These are phyloP conservation scores for Ensete ventricosum DNA, from an alignment of 176 grass and related monocot genomes.

Conservation along the genomic window DNA sequence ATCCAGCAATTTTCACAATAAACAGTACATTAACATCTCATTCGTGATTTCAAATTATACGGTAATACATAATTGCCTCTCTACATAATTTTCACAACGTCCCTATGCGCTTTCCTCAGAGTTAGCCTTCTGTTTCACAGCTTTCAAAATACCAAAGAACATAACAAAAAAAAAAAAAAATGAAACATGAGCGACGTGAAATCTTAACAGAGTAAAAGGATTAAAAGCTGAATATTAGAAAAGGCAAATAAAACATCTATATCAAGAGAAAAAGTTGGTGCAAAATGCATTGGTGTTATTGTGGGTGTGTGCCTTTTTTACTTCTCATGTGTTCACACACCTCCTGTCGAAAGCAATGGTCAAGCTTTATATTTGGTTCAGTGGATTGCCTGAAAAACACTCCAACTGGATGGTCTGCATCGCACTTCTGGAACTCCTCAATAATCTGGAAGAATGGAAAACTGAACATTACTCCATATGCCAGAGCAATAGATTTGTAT, in stretches of 20 bases:
- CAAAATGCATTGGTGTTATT: not conserved
- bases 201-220: not conserved
- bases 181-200: not conserved
- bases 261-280: not conserved
- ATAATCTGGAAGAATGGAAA: constrained; percentile 44
- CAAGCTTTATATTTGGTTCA: constrained; percentile 89
- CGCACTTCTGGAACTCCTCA: constrained; percentile 81
- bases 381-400: constrained; percentile 92
- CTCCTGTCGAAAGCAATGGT: constrained; percentile 69
- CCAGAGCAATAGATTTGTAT: not conserved
- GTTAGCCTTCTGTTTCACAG: constrained; percentile 78
- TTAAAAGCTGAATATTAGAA: too few relatives aligned
- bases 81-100: not conserved
- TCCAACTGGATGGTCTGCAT: constrained; percentile 61
- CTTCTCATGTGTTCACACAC: constrained; percentile 17
- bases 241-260: constrained; percentile 1
- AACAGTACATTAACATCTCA: too few relatives aligned
- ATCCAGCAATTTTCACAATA: not conserved
- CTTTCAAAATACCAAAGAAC: constrained; percentile 49
- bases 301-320: too few relatives aligned
- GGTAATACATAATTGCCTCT: too few relatives aligned
- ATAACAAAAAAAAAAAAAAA: not conserved
- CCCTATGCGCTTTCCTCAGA: constrained; percentile 54
- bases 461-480: not conserved
- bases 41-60: too few relatives aligned